Conservation (phyloP, 441 rosid species). For the Arabidopsis lyrata region DNA sequence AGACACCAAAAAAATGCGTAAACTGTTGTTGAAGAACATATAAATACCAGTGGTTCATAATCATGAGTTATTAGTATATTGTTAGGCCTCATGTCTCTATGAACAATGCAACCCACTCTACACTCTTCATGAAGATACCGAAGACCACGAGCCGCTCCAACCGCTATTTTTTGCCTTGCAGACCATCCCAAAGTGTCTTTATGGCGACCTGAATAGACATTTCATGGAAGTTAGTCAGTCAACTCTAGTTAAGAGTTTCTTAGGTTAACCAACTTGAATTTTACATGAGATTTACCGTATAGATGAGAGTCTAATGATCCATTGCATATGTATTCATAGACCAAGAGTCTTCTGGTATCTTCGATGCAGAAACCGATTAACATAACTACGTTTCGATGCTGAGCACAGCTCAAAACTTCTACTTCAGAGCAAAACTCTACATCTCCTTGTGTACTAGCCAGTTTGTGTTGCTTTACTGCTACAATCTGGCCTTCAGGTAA, state of each 20-base stretch:
- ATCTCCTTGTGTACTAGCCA: constrained; percentile 99
- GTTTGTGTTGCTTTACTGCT: constrained; percentile 96
- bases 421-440: constrained; percentile 98
- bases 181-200: constrained; percentile 79
- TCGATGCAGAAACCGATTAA: constrained; percentile 95
- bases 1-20: too few species aligned
- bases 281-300: constrained; percentile 61
- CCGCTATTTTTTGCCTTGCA: constrained; percentile 93
- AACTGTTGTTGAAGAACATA: not conserved
- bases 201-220: constrained; percentile 57
- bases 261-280: not conserved
- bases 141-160: constrained; percentile 98
- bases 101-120: constrained; percentile 99
- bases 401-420: constrained; percentile 98
- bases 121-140: constrained; percentile 99
- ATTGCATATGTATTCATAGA: constrained; percentile 97
- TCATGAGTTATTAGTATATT: constrained; percentile 98
- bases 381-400: constrained; percentile 97
- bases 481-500: constrained; percentile 91
- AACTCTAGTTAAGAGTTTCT: not conserved
- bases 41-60: constrained; percentile 89
- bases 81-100: constrained; percentile 98
- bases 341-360: constrained; percentile 89
- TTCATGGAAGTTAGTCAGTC: not conserved
- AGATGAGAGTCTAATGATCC: constrained; percentile 96